These are phyloP conservation scores for Hypoxylon sp. DNA, from an alignment of 2,329 filamentous ascomycete genomes.

Conservation along the genomic window DNA sequence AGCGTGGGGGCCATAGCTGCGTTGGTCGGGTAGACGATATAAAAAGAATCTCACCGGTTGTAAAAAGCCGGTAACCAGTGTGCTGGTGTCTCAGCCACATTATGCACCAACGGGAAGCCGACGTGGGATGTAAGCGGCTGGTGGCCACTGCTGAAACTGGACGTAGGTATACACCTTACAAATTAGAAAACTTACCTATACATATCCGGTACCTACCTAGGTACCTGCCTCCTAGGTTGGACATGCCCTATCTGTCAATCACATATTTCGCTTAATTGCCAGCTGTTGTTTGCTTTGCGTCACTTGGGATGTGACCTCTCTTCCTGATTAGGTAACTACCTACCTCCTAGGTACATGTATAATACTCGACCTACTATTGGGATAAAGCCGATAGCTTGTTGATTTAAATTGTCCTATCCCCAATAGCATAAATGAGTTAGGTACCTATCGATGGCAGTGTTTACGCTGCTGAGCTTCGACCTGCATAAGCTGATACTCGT, in stretches of 20 bases:
- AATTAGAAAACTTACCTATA: too few species aligned
- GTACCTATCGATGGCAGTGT: neutral
- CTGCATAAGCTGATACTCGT: neutral
- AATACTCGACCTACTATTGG: neutral
- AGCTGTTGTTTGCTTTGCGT: slow-evolving; percentile 1
- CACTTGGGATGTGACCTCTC: neutral
- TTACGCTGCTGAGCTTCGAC: neutral
- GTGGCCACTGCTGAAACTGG: too few species aligned
- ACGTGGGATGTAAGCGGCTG: too few species aligned
- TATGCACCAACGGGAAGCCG: too few species aligned
- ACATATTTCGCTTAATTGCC: slow-evolving; percentile 4
- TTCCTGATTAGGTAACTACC: neutral
- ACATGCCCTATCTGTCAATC: neutral
- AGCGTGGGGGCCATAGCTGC: too few species aligned
- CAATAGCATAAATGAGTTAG: neutral
- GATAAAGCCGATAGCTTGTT: neutral
- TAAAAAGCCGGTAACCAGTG: too few species aligned
- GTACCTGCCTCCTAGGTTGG: too few species aligned
- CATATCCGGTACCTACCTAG: too few species aligned
- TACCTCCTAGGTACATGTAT: neutral
- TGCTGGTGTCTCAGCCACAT: too few species aligned
- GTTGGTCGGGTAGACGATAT: too few species aligned
- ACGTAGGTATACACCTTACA: too few species aligned
- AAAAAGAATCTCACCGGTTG: too few species aligned
- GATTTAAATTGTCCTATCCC: neutral